Evolutionary conservation across 257 asterid species (phyloP), one percentile per base, ranked within the genome.

Genomic region (Knoxia roxburghii): DNA sequence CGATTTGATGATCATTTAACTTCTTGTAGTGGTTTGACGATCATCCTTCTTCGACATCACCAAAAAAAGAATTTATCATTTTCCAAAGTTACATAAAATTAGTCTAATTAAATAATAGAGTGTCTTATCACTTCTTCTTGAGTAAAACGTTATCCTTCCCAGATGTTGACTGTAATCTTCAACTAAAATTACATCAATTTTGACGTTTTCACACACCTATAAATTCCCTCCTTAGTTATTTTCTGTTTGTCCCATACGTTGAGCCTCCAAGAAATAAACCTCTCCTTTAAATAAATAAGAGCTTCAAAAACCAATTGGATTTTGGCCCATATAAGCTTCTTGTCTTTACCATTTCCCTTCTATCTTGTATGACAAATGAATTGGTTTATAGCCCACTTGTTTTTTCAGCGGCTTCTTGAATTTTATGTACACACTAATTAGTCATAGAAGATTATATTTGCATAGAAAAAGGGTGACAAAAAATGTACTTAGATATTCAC

Each of bases 401-500:
- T 48, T 20, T 48, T 48, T 48, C 14, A 5, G 1, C 46, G 9
- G 13, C 50, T 45, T 1, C 20, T 45, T 23, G 4, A 17, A 48
- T 48, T 48, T 48, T 4, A 48, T 48, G 3, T 15, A 48, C 5
- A 15, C 5, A 18, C 23, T 2, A 3, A 46, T 2, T 12, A 41
- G 6, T 48, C 23, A 1, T 17, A 20, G 23, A 2, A 48, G 23
- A 48, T 48, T 48, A 48, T 3, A 17, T 18, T 1, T 48, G 12
- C 1, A 17, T 24, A 30, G 20, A 46, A 13, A 15, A 26, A 61
- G 0, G 14, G 45, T 10, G 21, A 39, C 24, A 15, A 35, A 45
- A 7, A 69, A 60, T 11, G 17, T 41, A 48, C 77, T 63, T 76
- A 39, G 68, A 63, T n/a, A 37, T 55, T 76, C 63, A 68, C 73